Percentiles rank a stretch among this genome's conserved stretches.
Conservation (phyloP, 805 yeast species). For the Myxozyma udenii region DNA sequence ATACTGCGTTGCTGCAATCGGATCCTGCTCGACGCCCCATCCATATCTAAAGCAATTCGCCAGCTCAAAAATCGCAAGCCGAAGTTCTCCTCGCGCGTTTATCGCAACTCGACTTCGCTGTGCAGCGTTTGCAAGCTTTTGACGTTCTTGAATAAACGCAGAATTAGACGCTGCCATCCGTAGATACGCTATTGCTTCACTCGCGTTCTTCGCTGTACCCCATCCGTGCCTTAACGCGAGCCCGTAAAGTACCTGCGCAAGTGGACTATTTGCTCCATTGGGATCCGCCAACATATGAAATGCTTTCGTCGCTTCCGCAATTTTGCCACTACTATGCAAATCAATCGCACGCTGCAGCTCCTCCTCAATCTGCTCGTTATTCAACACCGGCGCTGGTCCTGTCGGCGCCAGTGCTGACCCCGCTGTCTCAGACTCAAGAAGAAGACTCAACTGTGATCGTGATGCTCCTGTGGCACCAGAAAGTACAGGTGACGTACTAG, state of each 20-base stretch:
- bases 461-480: too few species aligned
- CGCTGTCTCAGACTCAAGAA: too few species aligned
- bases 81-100: constrained; percentile 30
- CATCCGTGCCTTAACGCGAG: constrained; percentile 37
- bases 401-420: too few species aligned
- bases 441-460: too few species aligned
- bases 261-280: constrained; percentile 29
- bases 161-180: constrained; percentile 32
- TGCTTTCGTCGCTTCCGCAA: constrained; percentile 17
- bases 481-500: not conserved
- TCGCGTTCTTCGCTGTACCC: constrained; percentile 33
- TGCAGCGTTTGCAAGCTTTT: not conserved
- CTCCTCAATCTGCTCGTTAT: constrained; percentile 13
- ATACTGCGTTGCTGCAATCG: constrained; percentile 33
- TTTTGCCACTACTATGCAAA: constrained; percentile 33
- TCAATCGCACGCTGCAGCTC: constrained; percentile 35
- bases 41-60: constrained; percentile 38
- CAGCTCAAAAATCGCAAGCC: constrained; percentile 36
- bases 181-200: constrained; percentile 31
- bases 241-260: constrained; percentile 38
- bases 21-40: constrained; percentile 37
- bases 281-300: constrained; percentile 34
- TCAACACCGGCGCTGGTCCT: not conserved
- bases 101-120: constrained; percentile 9
- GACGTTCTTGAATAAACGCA: constrained; percentile 26